Conservation (phyloP, 1,284 basidiomycete species). For the Ganoderma lingzhi region DNA sequence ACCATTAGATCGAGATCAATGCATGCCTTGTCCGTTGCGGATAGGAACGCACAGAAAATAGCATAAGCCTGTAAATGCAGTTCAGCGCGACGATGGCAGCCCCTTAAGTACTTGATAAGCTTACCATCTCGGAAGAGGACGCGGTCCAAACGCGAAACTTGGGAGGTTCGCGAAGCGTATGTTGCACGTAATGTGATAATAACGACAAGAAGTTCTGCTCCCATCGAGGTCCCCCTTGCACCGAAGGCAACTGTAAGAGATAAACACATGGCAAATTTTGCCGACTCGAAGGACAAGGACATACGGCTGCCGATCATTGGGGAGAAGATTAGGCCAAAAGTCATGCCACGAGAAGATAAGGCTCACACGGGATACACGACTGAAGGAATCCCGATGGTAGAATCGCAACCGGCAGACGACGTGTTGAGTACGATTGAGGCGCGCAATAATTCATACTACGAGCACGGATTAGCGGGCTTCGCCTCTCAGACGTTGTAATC, state of each 20-base stretch:
- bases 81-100: neutral
- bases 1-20: neutral
- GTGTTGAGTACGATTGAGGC: neutral
- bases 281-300: neutral
- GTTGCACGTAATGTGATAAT: slow-evolving; percentile 13
- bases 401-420: neutral
- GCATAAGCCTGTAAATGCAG: slow-evolving; percentile 2
- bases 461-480: neutral
- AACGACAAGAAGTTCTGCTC: slow-evolving; percentile 16
- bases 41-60: slow-evolving; percentile 19
- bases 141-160: neutral
- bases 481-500: neutral
- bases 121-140: slow-evolving; percentile 1
- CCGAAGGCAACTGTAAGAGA: slow-evolving; percentile 6
- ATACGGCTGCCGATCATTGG: slow-evolving; percentile 2
- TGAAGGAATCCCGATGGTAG: neutral
- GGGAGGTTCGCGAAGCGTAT: neutral
- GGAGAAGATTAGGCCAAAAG: neutral
- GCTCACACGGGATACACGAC: neutral
- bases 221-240: slow-evolving; percentile 4
- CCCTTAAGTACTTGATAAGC: neutral
- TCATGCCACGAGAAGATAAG: neutral
- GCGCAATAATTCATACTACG: neutral
- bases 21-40: neutral
- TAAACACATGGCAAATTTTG: neutral